Evolutionary conservation across 2,329 filamentous ascomycete species (phyloP), one percentile per base, ranked within the genome.

Genomic region (Paraphaeosphaeria minitans): DNA sequence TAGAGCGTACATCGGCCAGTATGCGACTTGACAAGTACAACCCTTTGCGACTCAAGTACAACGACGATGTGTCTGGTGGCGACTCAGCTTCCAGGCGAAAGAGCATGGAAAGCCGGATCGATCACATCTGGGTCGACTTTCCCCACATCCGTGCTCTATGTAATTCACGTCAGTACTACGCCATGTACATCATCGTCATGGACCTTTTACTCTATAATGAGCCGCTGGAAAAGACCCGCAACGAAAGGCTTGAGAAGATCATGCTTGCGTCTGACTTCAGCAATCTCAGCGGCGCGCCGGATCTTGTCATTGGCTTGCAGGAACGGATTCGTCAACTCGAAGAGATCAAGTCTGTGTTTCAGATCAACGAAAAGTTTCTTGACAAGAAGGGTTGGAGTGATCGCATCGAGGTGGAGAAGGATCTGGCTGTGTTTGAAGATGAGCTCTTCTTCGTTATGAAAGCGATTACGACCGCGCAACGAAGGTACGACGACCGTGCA

Each of bases 361-460:
- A 97, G 77, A 88, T 96, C 57, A 92, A 98, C 74, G 89, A 92
- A 35, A 90, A 90, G 68, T 90, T 90, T 60, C 84, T 99, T 27
- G 94, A 98, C 76, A 88, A 89, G 69, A 87, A 91, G 71, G 93
- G 93, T 14, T 98, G 94, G 93, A 88, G 95, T 72, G 94, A 98
- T 73, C 87, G 93, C 35, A 83, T 97, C 59, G 81, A 89, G n/a
- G 84, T 99, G 45, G 95, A 99, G 73, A 89, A 91, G 53, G 95
- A 99, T 73, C 81, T 99, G 52, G 87, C 92, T 10, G 87, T 87
- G 21, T 97, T 92, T 70, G 95, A 98, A 75, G 95, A 99, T 70
- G 96, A 99, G 76, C 80, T 99, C 9, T 99, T 99, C 83, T 99
- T 99, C 80, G 91, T 99, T 82, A 98, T 99, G 95, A 98, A 99